Conservation (phyloP, 768 basidiomycete genomes). For the Tulasnella sp. region DNA sequence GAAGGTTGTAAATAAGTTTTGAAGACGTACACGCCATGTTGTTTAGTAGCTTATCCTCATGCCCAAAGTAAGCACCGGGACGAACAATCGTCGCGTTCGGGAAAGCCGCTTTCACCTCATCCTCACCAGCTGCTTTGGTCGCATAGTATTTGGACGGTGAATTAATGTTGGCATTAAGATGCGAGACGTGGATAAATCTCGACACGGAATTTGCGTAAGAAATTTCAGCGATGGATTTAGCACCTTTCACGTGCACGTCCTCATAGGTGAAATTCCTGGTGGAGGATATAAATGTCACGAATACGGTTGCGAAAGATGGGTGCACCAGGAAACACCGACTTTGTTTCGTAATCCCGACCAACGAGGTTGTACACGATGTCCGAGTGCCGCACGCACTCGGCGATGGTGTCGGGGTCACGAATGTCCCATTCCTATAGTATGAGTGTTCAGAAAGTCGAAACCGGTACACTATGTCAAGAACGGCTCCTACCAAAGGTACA, state of each 20-base stretch:
- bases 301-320: background rate
- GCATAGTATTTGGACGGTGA: slow-evolving; percentile 78
- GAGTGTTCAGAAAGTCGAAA: background rate
- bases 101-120: slow-evolving; percentile 70
- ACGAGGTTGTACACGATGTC: slow-evolving; percentile 95
- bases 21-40: slow-evolving; percentile 83
- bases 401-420: slow-evolving; percentile 78
- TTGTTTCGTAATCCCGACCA: slow-evolving; percentile 89
- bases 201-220: slow-evolving; percentile 65
- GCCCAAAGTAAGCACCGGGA: slow-evolving; percentile 79
- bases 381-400: slow-evolving; percentile 86
- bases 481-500: slow-evolving; percentile 65
- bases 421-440: slow-evolving; percentile 85
- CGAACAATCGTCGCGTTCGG: slow-evolving; percentile 78
- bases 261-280: slow-evolving; percentile 75
- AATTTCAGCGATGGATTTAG: slow-evolving; percentile 74
- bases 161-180: slow-evolving; percentile 72
- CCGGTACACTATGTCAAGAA: background rate
- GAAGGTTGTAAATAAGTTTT: no score
- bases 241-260: slow-evolving; percentile 71
- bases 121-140: slow-evolving; percentile 83
- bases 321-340: slow-evolving; percentile 38
- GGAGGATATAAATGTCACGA: background rate
- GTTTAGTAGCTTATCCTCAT: slow-evolving; percentile 87
- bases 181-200: slow-evolving; percentile 87